Evolutionary conservation across 1,139 yeast genomes (phyloP).

Genomic region (Saccharomyces hybrid): DNA sequence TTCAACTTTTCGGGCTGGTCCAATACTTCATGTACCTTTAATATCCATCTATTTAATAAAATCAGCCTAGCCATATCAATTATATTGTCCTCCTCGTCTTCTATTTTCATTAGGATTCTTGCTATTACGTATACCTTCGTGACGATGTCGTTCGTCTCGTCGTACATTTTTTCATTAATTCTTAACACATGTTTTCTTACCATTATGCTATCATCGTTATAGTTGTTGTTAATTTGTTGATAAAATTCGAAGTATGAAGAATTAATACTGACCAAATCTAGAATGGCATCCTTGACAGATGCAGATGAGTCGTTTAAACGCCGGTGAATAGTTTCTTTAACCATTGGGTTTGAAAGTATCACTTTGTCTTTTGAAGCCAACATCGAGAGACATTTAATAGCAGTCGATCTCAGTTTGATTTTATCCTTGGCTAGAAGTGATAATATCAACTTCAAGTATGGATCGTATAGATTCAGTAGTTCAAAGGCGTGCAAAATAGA

Average conservation of each 20-base stretch:
- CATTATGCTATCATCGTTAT: slow-evolving; percentile 50
- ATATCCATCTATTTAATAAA: slow-evolving; percentile 43
- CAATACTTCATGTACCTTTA: slow-evolving; percentile 14
- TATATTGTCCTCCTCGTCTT: slow-evolving; percentile 64
- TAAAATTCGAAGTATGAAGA: slow-evolving; percentile 46
- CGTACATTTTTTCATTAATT: slow-evolving; percentile 45
- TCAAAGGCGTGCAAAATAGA: slow-evolving; percentile 29
- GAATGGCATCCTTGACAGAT: slow-evolving; percentile 65
- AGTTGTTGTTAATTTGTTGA: slow-evolving; percentile 37
- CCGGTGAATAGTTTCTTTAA: slow-evolving; percentile 46
- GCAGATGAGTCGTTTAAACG: slow-evolving; percentile 57
- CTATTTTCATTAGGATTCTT: slow-evolving; percentile 45
- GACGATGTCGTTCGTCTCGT: slow-evolving; percentile 27
- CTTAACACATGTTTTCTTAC: slow-evolving; percentile 59
- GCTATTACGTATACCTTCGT: slow-evolving; percentile 42
- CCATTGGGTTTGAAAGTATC: slow-evolving; percentile 42
- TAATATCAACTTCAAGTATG: slow-evolving; percentile 44
- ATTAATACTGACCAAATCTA: slow-evolving; percentile 49
- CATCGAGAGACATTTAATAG: slow-evolving; percentile 50
- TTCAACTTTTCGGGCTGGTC: slow-evolving; percentile 15
- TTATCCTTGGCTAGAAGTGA: slow-evolving; percentile 34
- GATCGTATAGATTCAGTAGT: slow-evolving; percentile 43
- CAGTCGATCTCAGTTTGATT: slow-evolving; percentile 56
- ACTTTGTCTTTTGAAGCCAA: slow-evolving; percentile 46
- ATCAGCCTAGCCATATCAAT: slow-evolving; percentile 39